These are phyloP conservation scores for Hymenoscyphus occultus DNA, from an alignment of 2,329 filamentous ascomycete genomes.

Conservation along the genomic window DNA sequence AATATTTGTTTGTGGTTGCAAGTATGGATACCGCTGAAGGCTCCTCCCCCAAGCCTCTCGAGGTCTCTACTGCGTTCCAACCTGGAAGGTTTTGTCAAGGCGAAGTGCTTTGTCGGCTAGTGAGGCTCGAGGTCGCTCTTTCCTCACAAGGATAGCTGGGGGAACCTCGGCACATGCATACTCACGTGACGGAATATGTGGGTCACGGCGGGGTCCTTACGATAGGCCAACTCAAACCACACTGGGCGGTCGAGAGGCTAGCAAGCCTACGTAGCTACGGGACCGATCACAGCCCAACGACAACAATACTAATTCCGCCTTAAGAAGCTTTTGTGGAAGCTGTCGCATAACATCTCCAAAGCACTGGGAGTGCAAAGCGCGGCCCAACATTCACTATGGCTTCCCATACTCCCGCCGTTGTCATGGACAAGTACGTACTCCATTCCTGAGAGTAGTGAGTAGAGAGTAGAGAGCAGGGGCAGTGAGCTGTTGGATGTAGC, in stretches of 20 bases:
- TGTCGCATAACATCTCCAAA: constrained; percentile 33
- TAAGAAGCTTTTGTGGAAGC: constrained; percentile 18
- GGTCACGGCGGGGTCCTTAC: constrained; percentile 2
- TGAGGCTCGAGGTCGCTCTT: not conserved
- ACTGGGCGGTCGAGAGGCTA: constrained; percentile 17
- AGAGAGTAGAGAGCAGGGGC: constrained; percentile 13
- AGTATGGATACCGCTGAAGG: not conserved
- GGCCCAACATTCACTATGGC: constrained; percentile 64
- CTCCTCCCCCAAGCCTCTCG: not conserved
- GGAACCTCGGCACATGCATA: not conserved
- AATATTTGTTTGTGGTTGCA: too few species aligned
- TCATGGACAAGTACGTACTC: constrained; percentile 98
- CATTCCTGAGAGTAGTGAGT: constrained; percentile 31
- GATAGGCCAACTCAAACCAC: constrained; percentile 3
- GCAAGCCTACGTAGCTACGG: constrained; percentile 1
- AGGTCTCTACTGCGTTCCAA: not conserved
- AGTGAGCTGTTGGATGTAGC: not conserved
- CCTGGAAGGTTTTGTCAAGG: not conserved
- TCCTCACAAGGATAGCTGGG: not conserved
- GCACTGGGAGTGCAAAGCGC: constrained; percentile 29
- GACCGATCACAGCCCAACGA: constrained; percentile 10
- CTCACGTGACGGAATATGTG: not conserved
- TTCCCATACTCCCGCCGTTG: constrained; percentile 99
- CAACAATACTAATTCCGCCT: constrained; percentile 13
- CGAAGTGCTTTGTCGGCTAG: not conserved